phyloP scores from a whole-genome alignment of 2,329 filamentous ascomycete genomes.

The Pezicula rhizophila region DNA sequence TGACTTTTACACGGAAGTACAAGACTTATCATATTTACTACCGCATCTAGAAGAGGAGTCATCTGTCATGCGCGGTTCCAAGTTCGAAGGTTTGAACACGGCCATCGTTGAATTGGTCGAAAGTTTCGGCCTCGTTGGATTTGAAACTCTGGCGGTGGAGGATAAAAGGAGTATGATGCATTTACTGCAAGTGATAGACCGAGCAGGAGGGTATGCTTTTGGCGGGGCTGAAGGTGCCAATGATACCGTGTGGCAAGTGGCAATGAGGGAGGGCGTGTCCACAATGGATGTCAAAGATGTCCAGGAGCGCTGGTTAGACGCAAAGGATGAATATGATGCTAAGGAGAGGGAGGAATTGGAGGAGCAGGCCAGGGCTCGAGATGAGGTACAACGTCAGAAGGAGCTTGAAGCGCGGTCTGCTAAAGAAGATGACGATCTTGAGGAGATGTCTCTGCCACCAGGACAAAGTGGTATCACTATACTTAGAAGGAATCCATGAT shows the following conservation, averaged over 20 bases:
- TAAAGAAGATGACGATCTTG: conserved; percentile 36
- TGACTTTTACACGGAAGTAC: conserved; percentile 95
- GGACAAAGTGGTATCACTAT: conserved; percentile 63
- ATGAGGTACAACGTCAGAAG: conserved; percentile 31
- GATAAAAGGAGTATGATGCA: conserved; percentile 97
- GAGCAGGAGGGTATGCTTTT: conserved; percentile 90
- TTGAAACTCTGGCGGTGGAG: conserved; percentile 91
- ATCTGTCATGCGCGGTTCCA: conserved; percentile 60
- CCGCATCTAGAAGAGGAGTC: conserved; percentile 76
- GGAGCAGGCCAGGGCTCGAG: conserved; percentile 57
- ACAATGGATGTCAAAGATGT: conserved; percentile 81
- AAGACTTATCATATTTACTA: conserved; percentile 80
- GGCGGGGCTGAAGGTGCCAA: conserved; percentile 86
- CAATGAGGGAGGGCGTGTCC: conserved; percentile 72
- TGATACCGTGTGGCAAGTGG: conserved; percentile 94
- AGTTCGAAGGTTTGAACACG: conserved; percentile 79
- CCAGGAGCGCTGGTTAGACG: conserved; percentile 92
- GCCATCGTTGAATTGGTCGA: conserved; percentile 84
- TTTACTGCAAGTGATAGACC: conserved; percentile 80
- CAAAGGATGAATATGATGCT: conserved; percentile 81
- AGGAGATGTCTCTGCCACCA: conserved; percentile 42
- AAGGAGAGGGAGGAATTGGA: conserved; percentile 70
- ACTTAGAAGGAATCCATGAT: conserved; percentile 56
- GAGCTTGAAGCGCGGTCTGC: conserved; percentile 23
- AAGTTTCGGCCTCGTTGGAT: conserved; percentile 82